phyloP scores from a whole-genome alignment of 495 filamentous ascomycete genomes.

The Podospora tetraspora region DNA sequence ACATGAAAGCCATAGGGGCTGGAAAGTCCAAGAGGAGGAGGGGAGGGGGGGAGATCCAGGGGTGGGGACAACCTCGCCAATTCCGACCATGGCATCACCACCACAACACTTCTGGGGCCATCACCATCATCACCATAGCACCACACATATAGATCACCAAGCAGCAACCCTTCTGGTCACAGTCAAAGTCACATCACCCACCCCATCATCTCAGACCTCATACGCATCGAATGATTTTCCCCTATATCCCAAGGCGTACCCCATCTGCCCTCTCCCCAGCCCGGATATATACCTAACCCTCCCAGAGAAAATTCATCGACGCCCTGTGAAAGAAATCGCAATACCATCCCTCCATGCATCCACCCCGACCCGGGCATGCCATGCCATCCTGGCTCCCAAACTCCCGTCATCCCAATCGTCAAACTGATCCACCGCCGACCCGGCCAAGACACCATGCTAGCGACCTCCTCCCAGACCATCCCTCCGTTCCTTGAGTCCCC shows the following conservation, averaged over 20 bases:
- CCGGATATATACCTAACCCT: not conserved
- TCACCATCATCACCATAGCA: not conserved
- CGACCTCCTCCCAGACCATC: not conserved
- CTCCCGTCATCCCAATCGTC: not conserved
- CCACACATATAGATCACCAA: not conserved
- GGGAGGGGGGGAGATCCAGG: too few relatives aligned
- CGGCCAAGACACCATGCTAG: not conserved
- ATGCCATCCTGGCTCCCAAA: not conserved
- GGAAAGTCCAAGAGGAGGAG: not conserved
- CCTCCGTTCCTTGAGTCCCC: not conserved
- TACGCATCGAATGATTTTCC: not conserved
- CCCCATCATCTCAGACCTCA: not conserved
- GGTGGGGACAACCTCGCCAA: too few relatives aligned
- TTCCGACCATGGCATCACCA: too few relatives aligned
- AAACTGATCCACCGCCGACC: too few relatives aligned
- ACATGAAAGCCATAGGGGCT: not conserved
- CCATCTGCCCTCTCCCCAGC: not conserved
- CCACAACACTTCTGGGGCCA: too few relatives aligned
- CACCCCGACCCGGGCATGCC: not conserved
- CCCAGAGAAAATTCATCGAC: not conserved
- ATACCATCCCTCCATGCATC: not conserved
- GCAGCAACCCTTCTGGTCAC: not conserved
- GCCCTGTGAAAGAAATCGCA: not conserved
- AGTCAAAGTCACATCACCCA: not conserved
- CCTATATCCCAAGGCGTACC: not conserved